Evolutionary conservation across 371 early-diverging fungal genomes (phyloP).

Genomic region (Mortierella sp.): DNA sequence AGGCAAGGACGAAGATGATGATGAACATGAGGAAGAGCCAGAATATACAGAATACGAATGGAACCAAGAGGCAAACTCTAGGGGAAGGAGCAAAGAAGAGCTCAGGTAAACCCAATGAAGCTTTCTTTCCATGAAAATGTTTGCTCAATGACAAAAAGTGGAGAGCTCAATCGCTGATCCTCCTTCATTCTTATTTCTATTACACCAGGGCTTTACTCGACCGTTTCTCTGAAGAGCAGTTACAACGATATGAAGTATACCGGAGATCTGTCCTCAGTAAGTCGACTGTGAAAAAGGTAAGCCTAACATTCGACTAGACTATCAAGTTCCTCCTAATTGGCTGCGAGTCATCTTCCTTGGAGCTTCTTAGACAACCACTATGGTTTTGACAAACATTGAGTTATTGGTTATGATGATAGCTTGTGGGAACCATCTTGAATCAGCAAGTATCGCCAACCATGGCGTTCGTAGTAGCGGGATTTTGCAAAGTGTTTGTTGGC

Average conservation of each 20-base stretch:
- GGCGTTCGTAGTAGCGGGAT: conserved; percentile 93
- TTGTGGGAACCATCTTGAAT: conserved; percentile 80
- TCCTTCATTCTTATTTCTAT: not conserved
- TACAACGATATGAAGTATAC: conserved; percentile 92
- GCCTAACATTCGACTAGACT: conserved; percentile 1
- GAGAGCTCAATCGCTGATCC: not conserved
- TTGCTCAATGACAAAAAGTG: too few species aligned
- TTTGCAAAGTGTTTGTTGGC: conserved; percentile 96
- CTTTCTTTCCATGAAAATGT: not conserved
- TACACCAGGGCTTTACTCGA: conserved; percentile 76
- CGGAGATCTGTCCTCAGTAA: conserved; percentile 90
- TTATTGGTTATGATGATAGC: conserved; percentile 44
- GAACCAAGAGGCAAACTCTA: conserved; percentile 50
- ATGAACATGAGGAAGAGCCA: conserved; percentile 56
- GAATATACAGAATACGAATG: conserved; percentile 57
- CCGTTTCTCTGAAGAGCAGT: conserved; percentile 84
- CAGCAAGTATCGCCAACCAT: conserved; percentile 90
- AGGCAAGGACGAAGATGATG: conserved; percentile 57
- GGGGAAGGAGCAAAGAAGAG: conserved; percentile 57
- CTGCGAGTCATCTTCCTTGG: too few species aligned
- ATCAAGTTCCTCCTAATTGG: too few species aligned
- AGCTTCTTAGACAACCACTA: not conserved
- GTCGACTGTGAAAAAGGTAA: conserved; percentile 86
- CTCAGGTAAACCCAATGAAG: conserved; percentile 41
- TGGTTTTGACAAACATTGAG: not conserved